These are phyloP conservation scores for Pterula multifida DNA, from an alignment of 1,284 basidiomycete species.

Conservation along the genomic window DNA sequence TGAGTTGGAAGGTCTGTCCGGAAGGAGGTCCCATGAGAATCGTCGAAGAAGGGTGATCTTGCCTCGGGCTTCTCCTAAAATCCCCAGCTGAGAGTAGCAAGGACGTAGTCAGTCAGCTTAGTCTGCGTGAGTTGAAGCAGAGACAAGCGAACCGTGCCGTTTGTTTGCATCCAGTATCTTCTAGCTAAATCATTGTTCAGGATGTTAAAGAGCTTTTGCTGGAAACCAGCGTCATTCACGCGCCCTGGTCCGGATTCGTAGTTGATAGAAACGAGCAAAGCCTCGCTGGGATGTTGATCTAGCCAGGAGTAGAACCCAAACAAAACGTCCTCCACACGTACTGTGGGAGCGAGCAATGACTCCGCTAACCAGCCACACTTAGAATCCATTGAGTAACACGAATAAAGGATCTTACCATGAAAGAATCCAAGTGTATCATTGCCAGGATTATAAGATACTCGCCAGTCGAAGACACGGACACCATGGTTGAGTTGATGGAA, in stretches of 20 bases:
- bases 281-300: slow-evolving; percentile 29
- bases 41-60: slow-evolving; percentile 32
- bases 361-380: slow-evolving; percentile 14
- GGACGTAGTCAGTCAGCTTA: not conserved
- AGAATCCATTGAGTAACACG: not conserved
- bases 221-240: slow-evolving; percentile 22
- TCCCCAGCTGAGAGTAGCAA: slow-evolving; percentile 14
- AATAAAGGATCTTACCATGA: slow-evolving; percentile 23
- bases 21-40: slow-evolving; percentile 25
- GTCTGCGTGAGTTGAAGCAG: no score
- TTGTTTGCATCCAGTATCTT: slow-evolving; percentile 25
- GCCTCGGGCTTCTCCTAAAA: slow-evolving; percentile 31
- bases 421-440: slow-evolving; percentile 33
- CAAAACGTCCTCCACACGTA: slow-evolving; percentile 29
- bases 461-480: slow-evolving; percentile 32
- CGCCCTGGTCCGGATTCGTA: slow-evolving; percentile 28
- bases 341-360: slow-evolving; percentile 28
- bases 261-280: slow-evolving; percentile 30
- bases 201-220: slow-evolving; percentile 21
- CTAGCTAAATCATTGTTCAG: slow-evolving; percentile 21
- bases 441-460: slow-evolving; percentile 32
- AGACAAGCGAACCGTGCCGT: slow-evolving; percentile 19
- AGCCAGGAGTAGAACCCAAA: slow-evolving; percentile 33
- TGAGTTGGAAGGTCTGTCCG: slow-evolving; percentile 14
- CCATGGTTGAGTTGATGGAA: slow-evolving; percentile 31